A percentile compares a stretch with the other conserved stretches of the same genome.
phyloP scores from a whole-genome alignment of 1,139 yeast genomes.

The Keqinozyma sinolaborantium region DNA sequence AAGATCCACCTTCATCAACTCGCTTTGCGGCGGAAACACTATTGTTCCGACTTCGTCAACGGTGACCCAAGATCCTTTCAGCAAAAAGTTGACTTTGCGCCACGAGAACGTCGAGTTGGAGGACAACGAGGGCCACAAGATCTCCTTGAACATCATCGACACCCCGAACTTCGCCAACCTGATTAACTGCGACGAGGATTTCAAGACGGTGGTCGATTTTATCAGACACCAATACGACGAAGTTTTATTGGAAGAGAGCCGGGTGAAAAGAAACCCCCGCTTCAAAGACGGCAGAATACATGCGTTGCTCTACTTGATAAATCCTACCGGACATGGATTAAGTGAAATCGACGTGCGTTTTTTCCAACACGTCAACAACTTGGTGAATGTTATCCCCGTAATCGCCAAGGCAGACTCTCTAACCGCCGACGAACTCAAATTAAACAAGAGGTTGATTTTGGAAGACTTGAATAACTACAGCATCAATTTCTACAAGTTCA shows the following conservation, averaged over 20 bases:
- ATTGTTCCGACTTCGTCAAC: conserved; percentile 46
- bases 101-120: conserved; percentile 50
- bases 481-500: conserved; percentile 43
- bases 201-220: conserved; percentile 44
- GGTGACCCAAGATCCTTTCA: conserved; percentile 39
- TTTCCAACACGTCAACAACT: conserved; percentile 36
- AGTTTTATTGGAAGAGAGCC: conserved; percentile 45
- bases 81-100: conserved; percentile 40
- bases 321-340: conserved; percentile 48
- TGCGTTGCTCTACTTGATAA: conserved; percentile 43
- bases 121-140: conserved; percentile 50
- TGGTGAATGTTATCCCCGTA: conserved; percentile 42
- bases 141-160: conserved; percentile 44
- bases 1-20: conserved; percentile 58
- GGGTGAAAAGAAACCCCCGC: conserved; percentile 46
- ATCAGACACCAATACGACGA: conserved; percentile 50
- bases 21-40: conserved; percentile 77
- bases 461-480: conserved; percentile 40
- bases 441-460: conserved; percentile 36
- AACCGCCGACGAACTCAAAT: conserved; percentile 32
- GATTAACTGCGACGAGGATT: conserved; percentile 45
- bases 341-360: conserved; percentile 40
- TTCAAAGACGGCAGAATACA: conserved; percentile 49
- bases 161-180: conserved; percentile 83
- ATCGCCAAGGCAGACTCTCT: conserved; percentile 42